Evolutionary conservation across 1,139 yeast genomes (phyloP).

Genomic region (Saccharomyces hybrid): DNA sequence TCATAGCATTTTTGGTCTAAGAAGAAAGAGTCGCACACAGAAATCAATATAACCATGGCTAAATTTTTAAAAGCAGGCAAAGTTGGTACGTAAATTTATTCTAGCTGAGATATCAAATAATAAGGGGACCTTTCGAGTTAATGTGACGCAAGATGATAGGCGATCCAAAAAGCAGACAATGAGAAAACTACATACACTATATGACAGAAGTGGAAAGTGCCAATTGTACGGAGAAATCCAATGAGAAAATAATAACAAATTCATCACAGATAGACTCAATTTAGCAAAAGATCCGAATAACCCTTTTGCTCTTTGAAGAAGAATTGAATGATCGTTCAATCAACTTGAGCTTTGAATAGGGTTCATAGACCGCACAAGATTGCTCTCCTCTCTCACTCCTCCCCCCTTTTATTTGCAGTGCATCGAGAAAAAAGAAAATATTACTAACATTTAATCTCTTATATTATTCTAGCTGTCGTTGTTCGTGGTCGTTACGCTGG

Average conservation of each 20-base stretch:
- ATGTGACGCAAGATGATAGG: not conserved
- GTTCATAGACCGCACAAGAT: not conserved
- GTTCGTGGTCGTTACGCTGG: slow-evolving; percentile 99
- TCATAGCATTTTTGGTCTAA: not conserved
- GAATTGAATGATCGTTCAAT: too few species aligned
- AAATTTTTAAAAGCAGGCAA: not conserved
- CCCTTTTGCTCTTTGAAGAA: too few species aligned
- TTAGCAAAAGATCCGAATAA: too few species aligned
- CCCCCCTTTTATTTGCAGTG: not conserved
- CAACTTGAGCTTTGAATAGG: too few species aligned
- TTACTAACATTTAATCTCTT: slow-evolving; percentile 18
- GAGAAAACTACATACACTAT: not conserved
- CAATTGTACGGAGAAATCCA: too few species aligned
- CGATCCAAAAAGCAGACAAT: not conserved
- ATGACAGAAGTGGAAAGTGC: too few species aligned
- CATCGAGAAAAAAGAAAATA: not conserved
- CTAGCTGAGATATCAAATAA: not conserved
- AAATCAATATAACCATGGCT: slow-evolving; percentile 1
- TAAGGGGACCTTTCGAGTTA: not conserved
- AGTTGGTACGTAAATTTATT: slow-evolving; percentile 9
- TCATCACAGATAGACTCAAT: too few species aligned
- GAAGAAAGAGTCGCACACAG: not conserved
- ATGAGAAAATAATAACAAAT: too few species aligned
- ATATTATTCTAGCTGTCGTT: slow-evolving; percentile 67
- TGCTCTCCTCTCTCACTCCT: too few species aligned